Evolutionary conservation across 2,329 filamentous ascomycete genomes (phyloP).

Genomic region (Arthrobotrys iridis): DNA sequence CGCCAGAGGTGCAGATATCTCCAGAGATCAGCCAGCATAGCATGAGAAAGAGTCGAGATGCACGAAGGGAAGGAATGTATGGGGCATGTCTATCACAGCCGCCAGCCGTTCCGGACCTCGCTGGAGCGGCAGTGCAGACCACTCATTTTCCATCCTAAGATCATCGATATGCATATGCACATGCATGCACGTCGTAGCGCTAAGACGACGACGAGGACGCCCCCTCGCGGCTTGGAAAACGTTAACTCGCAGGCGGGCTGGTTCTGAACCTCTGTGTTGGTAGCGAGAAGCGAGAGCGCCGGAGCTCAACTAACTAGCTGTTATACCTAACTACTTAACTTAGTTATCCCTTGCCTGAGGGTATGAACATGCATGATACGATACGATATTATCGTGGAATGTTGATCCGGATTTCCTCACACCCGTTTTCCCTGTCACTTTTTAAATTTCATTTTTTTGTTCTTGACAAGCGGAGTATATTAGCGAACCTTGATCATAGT

Average conservation of each 20-base stretch:
- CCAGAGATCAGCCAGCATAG: not conserved
- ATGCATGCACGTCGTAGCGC: slow-evolving; percentile 40
- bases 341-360: too few species aligned
- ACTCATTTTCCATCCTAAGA: slow-evolving; percentile 12
- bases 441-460: slow-evolving; percentile 5
- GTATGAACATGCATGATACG: too few species aligned
- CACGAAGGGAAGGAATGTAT: not conserved
- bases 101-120: slow-evolving; percentile 14
- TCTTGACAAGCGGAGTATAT: not conserved
- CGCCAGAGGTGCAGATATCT: too few species aligned
- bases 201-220: slow-evolving; percentile 23
- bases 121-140: slow-evolving; percentile 5
- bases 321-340: not conserved
- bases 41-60: not conserved
- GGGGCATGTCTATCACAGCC: slow-evolving; percentile 5
- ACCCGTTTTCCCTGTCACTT: not conserved
- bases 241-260: too few species aligned
- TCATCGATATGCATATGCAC: slow-evolving; percentile 30
- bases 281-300: slow-evolving; percentile 52
- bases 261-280: slow-evolving; percentile 24
- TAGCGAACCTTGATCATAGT: not conserved
- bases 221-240: not conserved
- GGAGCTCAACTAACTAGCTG: slow-evolving; percentile 32
- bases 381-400: slow-evolving; percentile 15
- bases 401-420: not conserved